Conservation (phyloP, 2,329 filamentous ascomycete species). For the Aspergillus ochraceoroseus region DNA sequence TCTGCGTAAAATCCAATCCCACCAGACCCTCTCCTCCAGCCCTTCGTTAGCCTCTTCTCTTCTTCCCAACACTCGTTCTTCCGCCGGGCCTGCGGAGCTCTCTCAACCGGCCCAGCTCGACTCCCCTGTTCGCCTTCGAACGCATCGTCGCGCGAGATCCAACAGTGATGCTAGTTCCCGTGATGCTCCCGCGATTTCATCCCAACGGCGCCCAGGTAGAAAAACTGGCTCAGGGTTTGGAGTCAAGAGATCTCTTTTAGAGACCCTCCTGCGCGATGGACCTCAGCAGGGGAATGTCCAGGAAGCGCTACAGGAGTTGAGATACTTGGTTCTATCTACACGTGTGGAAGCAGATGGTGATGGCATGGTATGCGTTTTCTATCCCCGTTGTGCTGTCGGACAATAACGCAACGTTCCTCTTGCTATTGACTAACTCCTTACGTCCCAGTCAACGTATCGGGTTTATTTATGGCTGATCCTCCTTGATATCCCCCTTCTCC, state of each 20-base stretch:
- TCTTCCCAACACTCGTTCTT: constrained; percentile 28
- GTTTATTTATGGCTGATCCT: constrained; percentile 97
- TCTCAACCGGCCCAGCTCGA: constrained; percentile 27
- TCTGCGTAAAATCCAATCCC: constrained; percentile 69
- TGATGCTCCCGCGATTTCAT: constrained; percentile 24
- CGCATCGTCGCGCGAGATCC: constrained; percentile 56
- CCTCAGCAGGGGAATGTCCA: constrained; percentile 62
- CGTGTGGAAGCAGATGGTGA: constrained; percentile 50
- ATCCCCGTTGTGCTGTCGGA: background rate
- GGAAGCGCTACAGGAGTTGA: constrained; percentile 44
- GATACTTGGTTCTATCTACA: constrained; percentile 48
- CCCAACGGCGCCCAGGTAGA: constrained; percentile 37
- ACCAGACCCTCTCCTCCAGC: constrained; percentile 58
- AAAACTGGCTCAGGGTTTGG: constrained; percentile 45
- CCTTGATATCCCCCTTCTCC: constrained; percentile 76
- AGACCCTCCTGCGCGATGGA: constrained; percentile 73
- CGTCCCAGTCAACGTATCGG: constrained; percentile 72
- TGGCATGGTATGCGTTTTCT: constrained; percentile 45
- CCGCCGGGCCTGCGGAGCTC: constrained; percentile 25
- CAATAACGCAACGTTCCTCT: background rate
- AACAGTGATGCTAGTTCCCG: constrained; percentile 64
- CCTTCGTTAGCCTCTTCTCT: constrained; percentile 50
- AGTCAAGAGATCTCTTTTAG: constrained; percentile 54
- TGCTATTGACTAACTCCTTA: constrained; percentile 11
- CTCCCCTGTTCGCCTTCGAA: constrained; percentile 25